Base-by-base conservation (phyloP, 306 rosid genomes). In the Purshia tridentata region DNA sequence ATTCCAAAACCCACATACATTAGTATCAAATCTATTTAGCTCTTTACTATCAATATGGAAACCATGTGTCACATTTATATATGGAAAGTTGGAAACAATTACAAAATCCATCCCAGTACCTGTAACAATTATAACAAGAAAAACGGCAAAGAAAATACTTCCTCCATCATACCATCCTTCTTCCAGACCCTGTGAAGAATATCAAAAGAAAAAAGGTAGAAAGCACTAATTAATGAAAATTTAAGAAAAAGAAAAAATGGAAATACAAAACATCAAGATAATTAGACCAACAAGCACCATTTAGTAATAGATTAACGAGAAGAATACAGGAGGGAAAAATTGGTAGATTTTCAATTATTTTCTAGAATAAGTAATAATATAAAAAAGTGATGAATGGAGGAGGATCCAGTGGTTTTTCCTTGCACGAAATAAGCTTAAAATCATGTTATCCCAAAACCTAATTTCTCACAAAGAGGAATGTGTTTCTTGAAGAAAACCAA, bases 111-210 rank as follows among this genome's bases (percentile, higher is more conserved):
- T 20, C 48, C 29, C 20, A 55, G 13, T 86, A 94, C 99, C 99
- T 73, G 99, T 94, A 70, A 94, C 99, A 50, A 90, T 74, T 70
- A 91, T 88, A 71, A 94, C 99, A 77, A 94, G 95, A 46, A 86
- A 11, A 62, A 94, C 99, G 73, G 99, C 99, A 68, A 91, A 84
- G 69, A 89, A 73, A 81, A 91, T 94, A 84, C 99, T 91, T 65
- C 95, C 97, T 74, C 99, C 96, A 81, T 94, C 99, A 74, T 88
- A 90, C 97, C 97, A 94, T 78, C 99, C 99, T 83, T 91, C 89
- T 8, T 67, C 10, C 60, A 85, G 10, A 78, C 99, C 99, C 99
- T 94, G 68, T 11, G 66, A 74, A 63, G 70, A 73, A 77, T 74
- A 59, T 70, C 72, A 65, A 60, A 63, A 44, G 20, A 76, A 54